Evolutionary conservation across 2,329 filamentous ascomycete species (phyloP), one percentile per base, ranked within the genome.

Genomic region (Diaporthe ampelina): DNA sequence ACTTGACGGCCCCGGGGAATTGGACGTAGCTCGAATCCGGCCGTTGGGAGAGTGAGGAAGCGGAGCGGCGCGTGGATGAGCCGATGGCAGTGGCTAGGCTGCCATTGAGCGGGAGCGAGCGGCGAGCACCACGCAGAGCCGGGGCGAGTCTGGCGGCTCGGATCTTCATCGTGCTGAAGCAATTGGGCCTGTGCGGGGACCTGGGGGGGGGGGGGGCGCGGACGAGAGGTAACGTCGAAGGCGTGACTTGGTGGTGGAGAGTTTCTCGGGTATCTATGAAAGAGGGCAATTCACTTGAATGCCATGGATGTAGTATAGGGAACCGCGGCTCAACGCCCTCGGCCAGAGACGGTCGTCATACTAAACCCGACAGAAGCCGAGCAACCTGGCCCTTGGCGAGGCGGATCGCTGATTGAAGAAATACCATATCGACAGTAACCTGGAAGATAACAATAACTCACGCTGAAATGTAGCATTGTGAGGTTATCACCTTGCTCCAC

Each of bases 1-100:
- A 98, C 83, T 98, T 96, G 69, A 98, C 88, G 0, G 97, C 97
- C n/a, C 97, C 97, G 0, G 97, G 97, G 78, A 99, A 99, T n/a
- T 89, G 89, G 26, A 91, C 88, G 77, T 87, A 86, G 67, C 86
- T 85, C 1, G 89, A 87, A 74, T 90, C 87, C 13, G 88, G 89
- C 17, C 86, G 85, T 78, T 91, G 90, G 6, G 89, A 90, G 73
- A 91, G 82, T 76, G 86, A 87, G 80, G 88, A 86, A 48, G 85
- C 85, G 52, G 79, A 78, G 76, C 87, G 84, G 70, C 72, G 70
- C 17, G 80, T 72, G 24, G 78, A 72, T 67, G 78, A 74, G 63
- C 76, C 74, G 73, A 76, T 76, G 69, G 76, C 35, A 48, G 71
- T 43, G 43, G 61, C 11, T 52, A 26, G 40, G 73, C 43, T 58